Conservation (phyloP, 1,284 basidiomycete species). For the Naganishia sp. region DNA sequence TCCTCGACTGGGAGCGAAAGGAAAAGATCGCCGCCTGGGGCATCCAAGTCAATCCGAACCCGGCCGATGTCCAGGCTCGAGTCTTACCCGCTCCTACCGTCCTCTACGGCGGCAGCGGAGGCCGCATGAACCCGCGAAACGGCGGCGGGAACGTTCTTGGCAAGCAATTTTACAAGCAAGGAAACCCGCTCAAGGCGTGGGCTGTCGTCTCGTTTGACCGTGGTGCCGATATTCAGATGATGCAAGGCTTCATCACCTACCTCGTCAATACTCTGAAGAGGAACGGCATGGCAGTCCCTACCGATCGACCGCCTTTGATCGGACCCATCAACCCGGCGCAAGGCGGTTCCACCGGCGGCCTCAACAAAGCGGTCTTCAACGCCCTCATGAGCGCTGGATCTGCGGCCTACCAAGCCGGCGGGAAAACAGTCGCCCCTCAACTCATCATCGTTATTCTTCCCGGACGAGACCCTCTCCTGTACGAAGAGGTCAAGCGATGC, state of each 20-base stretch:
- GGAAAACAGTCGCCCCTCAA: constrained; percentile 44
- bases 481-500: constrained; percentile 55
- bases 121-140: constrained; percentile 37
- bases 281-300: constrained; percentile 42
- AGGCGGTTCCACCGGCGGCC: constrained; percentile 9
- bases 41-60: constrained; percentile 46
- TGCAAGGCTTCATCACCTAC: constrained; percentile 43
- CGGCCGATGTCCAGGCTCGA: constrained; percentile 50
- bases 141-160: constrained; percentile 43
- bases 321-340: constrained; percentile 42
- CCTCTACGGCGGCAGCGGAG: constrained; percentile 41
- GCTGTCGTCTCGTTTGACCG: constrained; percentile 47
- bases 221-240: constrained; percentile 37
- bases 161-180: constrained; percentile 44
- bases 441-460: constrained; percentile 51
- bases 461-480: constrained; percentile 46
- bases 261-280: constrained; percentile 37
- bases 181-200: constrained; percentile 49
- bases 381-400: constrained; percentile 19
- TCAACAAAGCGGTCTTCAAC: constrained; percentile 24
- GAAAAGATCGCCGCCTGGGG: constrained; percentile 52
- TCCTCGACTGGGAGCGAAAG: constrained; percentile 45
- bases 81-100: constrained; percentile 48
- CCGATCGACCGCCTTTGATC: constrained; percentile 40
- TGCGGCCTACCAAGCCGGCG: constrained; percentile 43